A percentile compares a stretch with the other conserved stretches of the same genome.
phyloP scores from a whole-genome alignment of 2,329 filamentous ascomycete genomes.

The Penicillium verrucosum region DNA sequence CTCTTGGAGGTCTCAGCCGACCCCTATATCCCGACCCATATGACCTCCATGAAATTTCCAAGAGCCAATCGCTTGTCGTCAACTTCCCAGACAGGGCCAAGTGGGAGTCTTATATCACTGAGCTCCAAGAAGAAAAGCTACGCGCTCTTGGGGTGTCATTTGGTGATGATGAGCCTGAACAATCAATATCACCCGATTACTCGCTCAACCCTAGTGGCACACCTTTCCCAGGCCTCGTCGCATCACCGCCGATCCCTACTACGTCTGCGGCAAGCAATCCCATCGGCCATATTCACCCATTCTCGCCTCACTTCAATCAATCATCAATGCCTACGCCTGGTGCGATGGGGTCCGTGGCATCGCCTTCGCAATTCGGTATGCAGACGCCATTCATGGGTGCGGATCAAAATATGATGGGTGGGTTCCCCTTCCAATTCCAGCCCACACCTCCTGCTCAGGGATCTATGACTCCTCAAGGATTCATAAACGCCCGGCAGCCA shows the following conservation, averaged over 20 bases:
- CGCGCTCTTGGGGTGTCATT: constrained; percentile 84
- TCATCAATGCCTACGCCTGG: constrained; percentile 60
- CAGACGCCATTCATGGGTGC: constrained; percentile 58
- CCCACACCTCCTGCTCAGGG: constrained; percentile 55
- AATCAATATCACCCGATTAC: constrained; percentile 64
- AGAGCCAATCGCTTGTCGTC: constrained; percentile 34
- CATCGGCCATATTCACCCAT: constrained; percentile 57
- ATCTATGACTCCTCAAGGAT: constrained; percentile 43
- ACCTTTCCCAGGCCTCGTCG: constrained; percentile 70
- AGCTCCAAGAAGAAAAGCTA: constrained; percentile 85
- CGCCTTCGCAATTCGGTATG: constrained; percentile 65
- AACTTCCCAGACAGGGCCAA: constrained; percentile 49
- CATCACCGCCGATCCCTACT: constrained; percentile 78
- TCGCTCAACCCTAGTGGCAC: constrained; percentile 64
- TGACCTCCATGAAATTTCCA: constrained; percentile 37
- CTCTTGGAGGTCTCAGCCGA: constrained; percentile 44
- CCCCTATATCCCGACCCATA: constrained; percentile 42
- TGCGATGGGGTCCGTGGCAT: constrained; percentile 62
- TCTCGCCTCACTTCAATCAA: constrained; percentile 59
- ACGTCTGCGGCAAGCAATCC: constrained; percentile 73
- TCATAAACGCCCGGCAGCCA: constrained; percentile 39
- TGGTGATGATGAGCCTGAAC: constrained; percentile 68
- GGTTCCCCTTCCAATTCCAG: constrained; percentile 65
- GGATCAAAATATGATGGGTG: constrained; percentile 59
- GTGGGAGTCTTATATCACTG: constrained; percentile 77